Evolutionary conservation across 345 rosid genomes (phyloP), one percentile per base, ranked within the genome.

Genomic region (Euphorbia tirucalli): DNA sequence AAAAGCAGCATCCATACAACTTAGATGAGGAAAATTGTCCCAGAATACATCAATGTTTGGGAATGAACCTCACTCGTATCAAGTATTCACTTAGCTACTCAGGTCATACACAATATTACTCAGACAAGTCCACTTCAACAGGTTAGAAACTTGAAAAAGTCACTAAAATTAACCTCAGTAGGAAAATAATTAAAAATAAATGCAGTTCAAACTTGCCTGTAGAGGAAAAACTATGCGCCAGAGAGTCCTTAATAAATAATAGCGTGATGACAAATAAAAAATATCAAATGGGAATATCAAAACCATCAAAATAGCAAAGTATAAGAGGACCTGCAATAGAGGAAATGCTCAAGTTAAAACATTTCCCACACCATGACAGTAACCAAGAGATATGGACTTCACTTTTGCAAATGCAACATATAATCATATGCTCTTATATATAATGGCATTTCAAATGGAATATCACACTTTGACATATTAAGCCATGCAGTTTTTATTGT

Each of bases 151-250:
- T 63, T 68, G 10, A 49, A 28, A 61, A 68, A 24, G 11, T 50
- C 3, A 68, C 62, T 73, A 49, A 37, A n/a, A 41, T 55, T 65
- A 59, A 21, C 41, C n/a, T 55, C 56, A 19, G 37, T 8, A 31
- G 30, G 46, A 19, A 59, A 78, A 56, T 13, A 58, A 69, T 19
- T 58, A 52, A 67, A 78, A 48, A 37, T 69, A 15, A 25, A 27
- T 1, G 8, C n/a, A 14, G 4, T 61, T 14, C 21, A 59, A 56
- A 79, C 88, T 76, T 88, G 84, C 99, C 93, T 95, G 96, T 60
- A 92, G 75, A 0, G 99, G 98, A 74, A 95, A 85, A 79, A 88
- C 82, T 78, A 95, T 87, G 76, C 97, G 85, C 96, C 92, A 86
- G 71, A 95, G 81, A 59, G 97, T 90, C 87, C 94, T 89, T 44